Percentiles rank a stretch among this genome's conserved stretches.
These are phyloP conservation scores for Suhomyces vadensis DNA, from an alignment of 805 yeast species.

Conservation along the genomic window DNA sequence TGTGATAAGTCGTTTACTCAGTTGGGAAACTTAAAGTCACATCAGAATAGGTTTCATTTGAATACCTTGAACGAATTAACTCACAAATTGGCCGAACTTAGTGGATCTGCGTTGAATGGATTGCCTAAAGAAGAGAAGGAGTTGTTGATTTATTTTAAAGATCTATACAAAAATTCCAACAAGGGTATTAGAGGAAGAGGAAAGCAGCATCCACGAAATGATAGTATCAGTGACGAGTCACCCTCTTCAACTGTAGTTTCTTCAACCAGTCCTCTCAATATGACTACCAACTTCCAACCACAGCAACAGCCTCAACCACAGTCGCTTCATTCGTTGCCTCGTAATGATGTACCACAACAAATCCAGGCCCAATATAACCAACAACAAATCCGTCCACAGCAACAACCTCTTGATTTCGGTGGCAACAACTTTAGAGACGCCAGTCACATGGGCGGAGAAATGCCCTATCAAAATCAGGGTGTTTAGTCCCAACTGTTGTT, in stretches of 20 bases:
- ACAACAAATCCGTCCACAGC: neutral
- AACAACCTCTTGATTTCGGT: conserved; percentile 12
- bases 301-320: conserved; percentile 8
- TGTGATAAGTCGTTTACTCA: conserved; percentile 89
- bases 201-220: conserved; percentile 30
- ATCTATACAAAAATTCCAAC: conserved; percentile 82
- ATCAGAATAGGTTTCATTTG: conserved; percentile 86
- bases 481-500: conserved; percentile 5
- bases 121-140: conserved; percentile 66
- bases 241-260: conserved; percentile 4
- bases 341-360: conserved; percentile 10
- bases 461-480: conserved; percentile 8
- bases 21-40: conserved; percentile 89
- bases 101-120: conserved; percentile 46
- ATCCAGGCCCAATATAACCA: conserved; percentile 5
- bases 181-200: conserved; percentile 94
- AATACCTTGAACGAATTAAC: conserved; percentile 70
- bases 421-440: conserved; percentile 13
- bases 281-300: conserved; percentile 35
- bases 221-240: conserved; percentile 10
- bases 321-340: conserved; percentile 11
- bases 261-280: conserved; percentile 6
- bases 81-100: conserved; percentile 59
- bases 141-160: conserved; percentile 73
- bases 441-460: conserved; percentile 11